Conservation (phyloP, 1,284 basidiomycete species). For the Phaffia rhodozyma region DNA sequence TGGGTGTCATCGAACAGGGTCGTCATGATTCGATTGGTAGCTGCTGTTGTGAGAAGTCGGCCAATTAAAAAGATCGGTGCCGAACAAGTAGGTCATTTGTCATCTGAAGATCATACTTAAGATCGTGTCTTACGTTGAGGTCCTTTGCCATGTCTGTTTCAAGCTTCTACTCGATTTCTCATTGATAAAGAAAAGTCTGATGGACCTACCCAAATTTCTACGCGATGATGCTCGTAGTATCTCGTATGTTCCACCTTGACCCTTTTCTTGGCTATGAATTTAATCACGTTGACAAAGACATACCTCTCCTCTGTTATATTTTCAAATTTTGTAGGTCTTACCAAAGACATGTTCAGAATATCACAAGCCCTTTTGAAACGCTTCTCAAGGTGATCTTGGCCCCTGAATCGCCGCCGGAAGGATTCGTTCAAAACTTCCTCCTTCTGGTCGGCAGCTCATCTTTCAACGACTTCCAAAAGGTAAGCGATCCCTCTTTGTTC, state of each 20-base stretch:
- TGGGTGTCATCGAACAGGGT: constrained; percentile 41
- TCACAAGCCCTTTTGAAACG: constrained; percentile 62
- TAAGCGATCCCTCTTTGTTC: constrained; percentile 28
- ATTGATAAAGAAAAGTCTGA: constrained; percentile 63
- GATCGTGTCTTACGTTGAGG: neutral
- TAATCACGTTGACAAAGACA: constrained; percentile 23
- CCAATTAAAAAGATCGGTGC: constrained; percentile 82
- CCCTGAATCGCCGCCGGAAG: constrained; percentile 81
- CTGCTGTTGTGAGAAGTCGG: constrained; percentile 70
- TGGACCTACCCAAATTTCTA: constrained; percentile 51
- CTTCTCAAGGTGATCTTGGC: constrained; percentile 88
- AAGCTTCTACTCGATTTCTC: constrained; percentile 88
- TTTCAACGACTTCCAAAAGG: constrained; percentile 96
- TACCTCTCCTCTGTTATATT: neutral
- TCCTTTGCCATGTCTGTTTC: neutral
- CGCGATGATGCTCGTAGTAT: constrained; percentile 23
- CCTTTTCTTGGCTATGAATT: constrained; percentile 30
- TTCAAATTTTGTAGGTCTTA: constrained; percentile 16
- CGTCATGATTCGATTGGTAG: constrained; percentile 70
- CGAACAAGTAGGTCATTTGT: constrained; percentile 55
- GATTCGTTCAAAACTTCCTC: constrained; percentile 87
- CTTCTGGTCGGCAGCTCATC: constrained; percentile 82
- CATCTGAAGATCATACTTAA: neutral
- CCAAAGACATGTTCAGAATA: constrained; percentile 8
- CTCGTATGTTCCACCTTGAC: constrained; percentile 14